These are phyloP conservation scores for Thraustochytrium sp. DNA, from an alignment of 352 stramenopile genomes.

Conservation along the genomic window DNA sequence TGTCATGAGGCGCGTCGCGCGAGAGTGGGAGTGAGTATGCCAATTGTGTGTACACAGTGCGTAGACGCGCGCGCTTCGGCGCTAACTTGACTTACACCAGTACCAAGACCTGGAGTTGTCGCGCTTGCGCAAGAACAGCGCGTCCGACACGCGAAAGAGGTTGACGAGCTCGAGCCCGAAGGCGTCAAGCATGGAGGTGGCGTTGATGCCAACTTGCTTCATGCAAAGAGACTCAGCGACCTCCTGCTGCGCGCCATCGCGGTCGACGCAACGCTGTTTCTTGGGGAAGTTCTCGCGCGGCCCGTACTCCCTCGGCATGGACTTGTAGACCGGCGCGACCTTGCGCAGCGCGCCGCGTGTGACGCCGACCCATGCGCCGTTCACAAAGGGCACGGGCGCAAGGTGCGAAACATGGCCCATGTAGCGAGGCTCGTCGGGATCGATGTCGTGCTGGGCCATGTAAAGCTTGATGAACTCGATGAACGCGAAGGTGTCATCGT, in stretches of 20 bases:
- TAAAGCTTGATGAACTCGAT: slow-evolving; percentile 34
- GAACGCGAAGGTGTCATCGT: slow-evolving; percentile 40
- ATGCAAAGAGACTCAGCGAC: slow-evolving; percentile 32
- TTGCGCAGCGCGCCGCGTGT: neutral
- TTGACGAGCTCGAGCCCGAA: neutral
- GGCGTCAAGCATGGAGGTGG: neutral
- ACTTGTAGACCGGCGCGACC: slow-evolving; percentile 14
- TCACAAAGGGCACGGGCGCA: slow-evolving; percentile 14
- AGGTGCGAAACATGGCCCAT: slow-evolving; percentile 43
- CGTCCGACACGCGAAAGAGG: slow-evolving; percentile 18
- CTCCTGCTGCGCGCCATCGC: slow-evolving; percentile 39
- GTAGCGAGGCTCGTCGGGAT: slow-evolving; percentile 26
- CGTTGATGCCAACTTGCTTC: neutral
- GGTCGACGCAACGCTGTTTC: slow-evolving; percentile 4
- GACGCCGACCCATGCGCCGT: slow-evolving; percentile 30
- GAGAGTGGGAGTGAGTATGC: no score
- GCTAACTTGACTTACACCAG: slow-evolving; percentile 14
- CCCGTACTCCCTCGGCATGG: slow-evolving; percentile 34
- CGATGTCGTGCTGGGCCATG: slow-evolving; percentile 15
- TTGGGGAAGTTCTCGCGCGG: slow-evolving; percentile 11
- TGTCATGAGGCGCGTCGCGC: no score
- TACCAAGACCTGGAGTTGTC: slow-evolving; percentile 1
- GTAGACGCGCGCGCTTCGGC: no score
- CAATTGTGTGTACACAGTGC: no score
- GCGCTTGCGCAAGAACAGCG: slow-evolving; percentile 14